Evolutionary conservation across 108 stramenopile genomes (phyloP), one percentile per base, ranked within the genome.

Genomic region (Thalassiosira profunda): DNA sequence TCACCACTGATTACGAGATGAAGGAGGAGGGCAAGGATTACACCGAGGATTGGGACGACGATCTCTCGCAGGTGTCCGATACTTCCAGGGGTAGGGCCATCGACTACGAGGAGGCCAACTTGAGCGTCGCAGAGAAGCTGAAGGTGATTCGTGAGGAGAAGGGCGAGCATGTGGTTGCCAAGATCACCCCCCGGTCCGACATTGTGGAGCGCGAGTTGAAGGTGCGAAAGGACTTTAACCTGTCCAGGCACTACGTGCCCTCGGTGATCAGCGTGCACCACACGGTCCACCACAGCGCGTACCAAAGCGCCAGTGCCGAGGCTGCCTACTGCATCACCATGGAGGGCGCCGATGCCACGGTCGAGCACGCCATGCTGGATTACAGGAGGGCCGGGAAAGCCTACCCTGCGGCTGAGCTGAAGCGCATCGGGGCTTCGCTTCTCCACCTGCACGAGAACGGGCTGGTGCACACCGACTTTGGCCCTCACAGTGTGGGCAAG

Each of bases 181-280:
- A 95, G 67, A 84, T 95, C 24, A 95, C 94, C 5, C 92, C 94
- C 15, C 72, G 88, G 47, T 84, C 94, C 26, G 94, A 95, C 64
- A 78, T 95, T 57, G 94, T 95, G 7, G 91, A 92, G 48, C 79
- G 94, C 0, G 94, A 95, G 67, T 71, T 95, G 18, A 89, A 81
- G 75, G 63, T 95, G 26, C 86, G 94, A 20, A 95, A 95, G 58
- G 91, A 92, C 36, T 88, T 78, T 51, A 91, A 92, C 63, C 66
- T 95, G 30, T 95, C 94, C 14, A 76, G 94, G 9, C 94, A 95
- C 58, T 95, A 95, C 41, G 91, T 95, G 25, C 94, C 94, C 28
- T 91, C 94, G 1, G 85, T 95, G 24, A 92, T 92, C 44, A 95
- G 94, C 79, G 94, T 95, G 18, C 94, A 95, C 58, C 94, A 95